Base-by-base conservation (phyloP, 2,329 filamentous ascomycete genomes). In the Aquanectria penicillioides region DNA sequence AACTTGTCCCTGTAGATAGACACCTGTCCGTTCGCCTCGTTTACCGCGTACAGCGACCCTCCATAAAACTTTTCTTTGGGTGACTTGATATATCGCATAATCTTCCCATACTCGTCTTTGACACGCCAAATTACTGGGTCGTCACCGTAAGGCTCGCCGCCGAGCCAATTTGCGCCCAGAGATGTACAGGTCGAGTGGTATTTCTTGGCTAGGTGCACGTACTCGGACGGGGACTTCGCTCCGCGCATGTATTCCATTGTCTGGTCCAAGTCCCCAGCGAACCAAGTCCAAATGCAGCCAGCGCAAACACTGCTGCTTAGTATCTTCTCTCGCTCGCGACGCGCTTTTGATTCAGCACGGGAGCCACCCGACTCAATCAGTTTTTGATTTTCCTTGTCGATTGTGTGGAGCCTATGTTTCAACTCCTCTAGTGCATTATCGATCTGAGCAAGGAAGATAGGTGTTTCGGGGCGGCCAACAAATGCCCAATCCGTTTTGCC, bases 111-210 rank as follows among this genome's bases (percentile, higher is more conserved):
- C 18, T 13, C 31, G 13, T 48, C 33, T 12, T 55, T 40, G 7
- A 55, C 33, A 5, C 51, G 51, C 51, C 51, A 55, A 15, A 53
- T 37, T 10, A 55, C n/a, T 2, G 51, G 33, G 18, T 55, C 34
- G 7, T 48, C 51, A 13, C 43, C 51, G 20, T 55, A 48, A 6
- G 43, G 51, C 25, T 40, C 51, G 15, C 43, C 51, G n/a, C 51
- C 51, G 8, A 55, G 34, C 51, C 51, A 55, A 12, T 25, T 26
- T n/a, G 43, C 43, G 34, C 51, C 51, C 10, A 55, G 41, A 25
- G 33, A 46, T 9, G 43, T 48, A 15, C 51, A 55, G 2, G 34
- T 48, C 6, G 41, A 12, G 17, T 55, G 33, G 18, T 55, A 55
- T 18, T 41, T 48, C 11, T 20, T 40, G n/a, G 22, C 43, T 13